These are phyloP conservation scores for Apiotrichum sp. DNA, from an alignment of 1,284 basidiomycete genomes.

Conservation along the genomic window DNA sequence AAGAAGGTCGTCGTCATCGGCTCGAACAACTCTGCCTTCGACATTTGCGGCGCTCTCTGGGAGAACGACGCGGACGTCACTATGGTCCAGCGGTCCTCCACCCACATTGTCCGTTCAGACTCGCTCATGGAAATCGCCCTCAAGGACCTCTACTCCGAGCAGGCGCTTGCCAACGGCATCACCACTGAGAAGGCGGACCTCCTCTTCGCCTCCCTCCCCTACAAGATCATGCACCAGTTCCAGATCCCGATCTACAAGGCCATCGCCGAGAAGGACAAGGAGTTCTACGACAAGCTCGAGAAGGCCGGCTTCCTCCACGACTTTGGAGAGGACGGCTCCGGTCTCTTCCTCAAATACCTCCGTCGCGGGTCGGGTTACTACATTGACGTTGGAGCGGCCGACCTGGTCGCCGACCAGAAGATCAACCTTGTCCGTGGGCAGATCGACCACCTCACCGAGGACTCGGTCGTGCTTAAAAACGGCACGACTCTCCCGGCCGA, in stretches of 20 bases:
- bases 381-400: slow-evolving; percentile 20
- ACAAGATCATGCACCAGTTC: slow-evolving; percentile 50
- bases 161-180: slow-evolving; percentile 53
- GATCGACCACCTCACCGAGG: slow-evolving; percentile 18
- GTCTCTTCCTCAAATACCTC: slow-evolving; percentile 19
- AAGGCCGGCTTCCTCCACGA: slow-evolving; percentile 21
- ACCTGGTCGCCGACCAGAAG: slow-evolving; percentile 20
- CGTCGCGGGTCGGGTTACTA: slow-evolving; percentile 16
- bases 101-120: slow-evolving; percentile 44
- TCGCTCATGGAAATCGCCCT: slow-evolving; percentile 48
- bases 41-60: slow-evolving; percentile 28
- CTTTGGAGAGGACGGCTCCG: slow-evolving; percentile 20
- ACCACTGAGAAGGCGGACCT: slow-evolving; percentile 50
- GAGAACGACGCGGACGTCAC: slow-evolving; percentile 43
- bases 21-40: slow-evolving; percentile 18
- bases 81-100: slow-evolving; percentile 51
- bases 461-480: slow-evolving; percentile 11
- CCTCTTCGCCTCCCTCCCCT: slow-evolving; percentile 47
- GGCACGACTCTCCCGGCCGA: slow-evolving; percentile 12
- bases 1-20: slow-evolving; percentile 39
- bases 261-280: slow-evolving; percentile 13
- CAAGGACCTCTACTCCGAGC: slow-evolving; percentile 54
- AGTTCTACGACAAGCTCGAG: slow-evolving; percentile 14
- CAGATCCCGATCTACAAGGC: slow-evolving; percentile 51
- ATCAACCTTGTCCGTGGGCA: slow-evolving; percentile 23